Evolutionary conservation across 2,329 filamentous ascomycete genomes (phyloP), one percentile per base, ranked within the genome.

Genomic region (Alternaria tenuissima): DNA sequence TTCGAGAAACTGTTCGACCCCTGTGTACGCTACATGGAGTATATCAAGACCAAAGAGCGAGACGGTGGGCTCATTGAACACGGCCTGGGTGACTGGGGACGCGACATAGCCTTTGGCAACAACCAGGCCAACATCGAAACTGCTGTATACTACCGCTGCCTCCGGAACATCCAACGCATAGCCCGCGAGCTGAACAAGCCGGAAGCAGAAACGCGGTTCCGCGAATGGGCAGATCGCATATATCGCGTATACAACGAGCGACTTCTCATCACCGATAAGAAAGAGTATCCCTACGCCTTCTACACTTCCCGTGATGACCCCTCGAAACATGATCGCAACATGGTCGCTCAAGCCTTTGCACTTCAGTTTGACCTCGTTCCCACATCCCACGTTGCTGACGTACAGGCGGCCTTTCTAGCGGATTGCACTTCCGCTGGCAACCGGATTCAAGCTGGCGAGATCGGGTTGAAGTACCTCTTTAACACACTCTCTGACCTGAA

Each of bases 101-200:
- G 78, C 3, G 77, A 78, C 28, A 81, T 81, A 34, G 81, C 80
- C 0, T 80, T 75, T 46, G 80, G 80, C 4, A 82, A 81, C 55
- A 76, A 79, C 41, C 80, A 82, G 66, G 80, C 80, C 39, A 82
- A 82, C 60, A 81, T 82, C 20, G 80, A 82, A 60, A 81, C 80
- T 6, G 80, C 80, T 1, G 71, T 81, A 9, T 81, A 82, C 66
- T 80, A 81, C 63, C 73, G 79, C 43, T 82, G 53, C 24, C 36
- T 49, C 14, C 44, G 53, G 18, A 70, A 71, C 44, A 67, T 70
- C n/a, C 70, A 76, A 16, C 76, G 76, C 44, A 80, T 81, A 75
- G 78, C 78, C 1, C 38, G 47, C 1, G 64, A 67, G 39, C 59
- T 71, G 5, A 41, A 52, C 0, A 68, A 64, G 30, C 2, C 26